These are phyloP conservation scores for Taphrina populina DNA, from an alignment of 1,139 yeast species.

Conservation along the genomic window DNA sequence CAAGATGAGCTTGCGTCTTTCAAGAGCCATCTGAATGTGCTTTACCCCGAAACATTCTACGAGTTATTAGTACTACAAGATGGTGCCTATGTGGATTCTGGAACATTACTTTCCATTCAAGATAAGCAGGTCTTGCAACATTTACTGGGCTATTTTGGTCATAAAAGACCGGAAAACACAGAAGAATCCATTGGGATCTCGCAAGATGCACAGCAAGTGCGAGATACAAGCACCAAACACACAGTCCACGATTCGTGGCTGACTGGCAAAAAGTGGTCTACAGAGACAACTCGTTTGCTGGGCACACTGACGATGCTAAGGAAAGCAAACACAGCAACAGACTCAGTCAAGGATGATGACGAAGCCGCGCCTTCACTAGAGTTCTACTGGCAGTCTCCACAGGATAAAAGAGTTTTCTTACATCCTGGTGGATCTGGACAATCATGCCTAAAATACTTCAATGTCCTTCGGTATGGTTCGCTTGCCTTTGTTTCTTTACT, in stretches of 20 bases:
- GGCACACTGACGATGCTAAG: neutral
- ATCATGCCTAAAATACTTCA: conserved; percentile 3
- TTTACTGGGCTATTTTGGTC: no score
- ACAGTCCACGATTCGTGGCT: conserved; percentile 16
- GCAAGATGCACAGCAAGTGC: no score
- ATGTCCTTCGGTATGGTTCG: neutral
- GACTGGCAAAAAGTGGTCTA: conserved; percentile 19
- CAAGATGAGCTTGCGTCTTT: conserved; percentile 4
- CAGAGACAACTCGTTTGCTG: neutral
- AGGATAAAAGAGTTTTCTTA: neutral
- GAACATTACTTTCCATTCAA: neutral
- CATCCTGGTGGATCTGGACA: no score
- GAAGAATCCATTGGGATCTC: no score
- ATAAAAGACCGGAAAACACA: no score
- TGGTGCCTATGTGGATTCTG: conserved; percentile 4
- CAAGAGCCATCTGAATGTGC: neutral
- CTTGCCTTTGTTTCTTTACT: neutral
- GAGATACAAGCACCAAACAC: no score
- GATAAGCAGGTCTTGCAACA: neutral
- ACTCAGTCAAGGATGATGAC: no score
- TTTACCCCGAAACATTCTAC: neutral
- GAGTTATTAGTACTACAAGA: neutral
- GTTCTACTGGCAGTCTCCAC: neutral
- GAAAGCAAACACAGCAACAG: neutral
- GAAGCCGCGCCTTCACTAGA: neutral